Evolutionary conservation across 306 rosid genomes (phyloP), one percentile per base, ranked within the genome.

Genomic region (Glycine tomentella): DNA sequence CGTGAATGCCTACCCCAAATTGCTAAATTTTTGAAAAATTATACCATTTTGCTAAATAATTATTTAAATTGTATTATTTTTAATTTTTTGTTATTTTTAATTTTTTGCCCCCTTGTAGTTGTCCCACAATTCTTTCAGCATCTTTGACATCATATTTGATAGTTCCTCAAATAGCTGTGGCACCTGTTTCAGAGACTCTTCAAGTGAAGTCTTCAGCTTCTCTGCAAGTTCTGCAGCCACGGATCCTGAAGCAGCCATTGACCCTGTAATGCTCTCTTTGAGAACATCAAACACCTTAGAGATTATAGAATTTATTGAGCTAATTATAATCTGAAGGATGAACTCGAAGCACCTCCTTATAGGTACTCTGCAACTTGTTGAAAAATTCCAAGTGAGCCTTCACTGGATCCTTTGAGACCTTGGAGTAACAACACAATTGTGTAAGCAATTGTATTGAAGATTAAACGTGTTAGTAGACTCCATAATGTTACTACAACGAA

Each of bases 121-220:
- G 13, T 84, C 83, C 91, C 90, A 90, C 73, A 73, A 66, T 9
- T 88, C 84, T 2, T 33, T 4, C 0, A 82, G 89, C 69, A 90
- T 79, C 0, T 78, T 58, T 55, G 85, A 75, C 4, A 59, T 4
- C 90, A 86, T 81, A 4, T 82, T 83, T 0, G 77, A 42, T 15
- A 90, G 40, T 57, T 75, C 87, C 38, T 81, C 69, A 6, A 80
- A 4, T 0, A 87, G 5, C 66, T 87, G 88, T 1, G 85, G 82
- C 53, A 83, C 17, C 42, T 64, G 81, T 31, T 68, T 61, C 14
- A 85, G 0, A 16, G 53, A 7, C 55, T 64, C 85, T 0, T 87
- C 90, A n/a, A 89, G 3, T 3, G 92, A 82, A 55, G 50, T 42
- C 81, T 76, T 86, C 13, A 86, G 66, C 50, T 78, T 86, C 85